Evolutionary conservation across 2,329 filamentous ascomycete genomes (phyloP).

Genomic region (Exophiala phaeomuriformis): DNA sequence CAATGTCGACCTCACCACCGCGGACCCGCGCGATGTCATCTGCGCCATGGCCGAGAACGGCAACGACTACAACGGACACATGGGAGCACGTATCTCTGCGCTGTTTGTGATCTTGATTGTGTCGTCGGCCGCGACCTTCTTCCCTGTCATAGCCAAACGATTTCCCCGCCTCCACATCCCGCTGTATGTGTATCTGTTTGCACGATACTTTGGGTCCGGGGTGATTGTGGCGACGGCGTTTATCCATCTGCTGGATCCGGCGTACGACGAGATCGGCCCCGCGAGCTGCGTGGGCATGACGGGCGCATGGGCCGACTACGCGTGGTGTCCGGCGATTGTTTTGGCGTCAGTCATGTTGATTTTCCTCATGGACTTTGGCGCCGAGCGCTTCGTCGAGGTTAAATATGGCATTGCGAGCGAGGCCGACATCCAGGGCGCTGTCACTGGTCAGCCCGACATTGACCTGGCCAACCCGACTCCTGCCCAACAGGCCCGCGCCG

Average conservation of each 20-base stretch:
- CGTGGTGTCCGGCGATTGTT: slow-evolving; percentile 48
- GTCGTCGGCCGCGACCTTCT: slow-evolving; percentile 39
- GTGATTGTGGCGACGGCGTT: slow-evolving; percentile 44
- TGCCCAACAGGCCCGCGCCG: slow-evolving; percentile 1
- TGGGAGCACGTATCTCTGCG: slow-evolving; percentile 39
- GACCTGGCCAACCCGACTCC: neutral
- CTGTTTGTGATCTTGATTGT: slow-evolving; percentile 42
- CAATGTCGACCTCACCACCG: slow-evolving; percentile 40
- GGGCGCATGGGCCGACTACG: slow-evolving; percentile 40
- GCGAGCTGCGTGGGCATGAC: slow-evolving; percentile 49
- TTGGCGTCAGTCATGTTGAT: slow-evolving; percentile 43
- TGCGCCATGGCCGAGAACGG: slow-evolving; percentile 43
- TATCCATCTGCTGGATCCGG: slow-evolving; percentile 43
- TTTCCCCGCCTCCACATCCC: slow-evolving; percentile 35
- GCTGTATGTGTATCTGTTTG: slow-evolving; percentile 41
- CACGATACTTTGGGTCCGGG: slow-evolving; percentile 42
- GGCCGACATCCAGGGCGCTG: slow-evolving; percentile 22
- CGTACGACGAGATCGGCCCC: slow-evolving; percentile 41
- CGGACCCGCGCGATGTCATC: slow-evolving; percentile 40
- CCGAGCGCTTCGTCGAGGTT: slow-evolving; percentile 45
- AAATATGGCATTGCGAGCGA: slow-evolving; percentile 38
- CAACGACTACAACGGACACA: slow-evolving; percentile 50
- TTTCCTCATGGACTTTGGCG: slow-evolving; percentile 47
- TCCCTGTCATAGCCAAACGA: slow-evolving; percentile 43
- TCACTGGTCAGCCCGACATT: slow-evolving; percentile 14